These are phyloP conservation scores for Ochetophila trinervis DNA, from an alignment of 306 rosid species.

Conservation along the genomic window DNA sequence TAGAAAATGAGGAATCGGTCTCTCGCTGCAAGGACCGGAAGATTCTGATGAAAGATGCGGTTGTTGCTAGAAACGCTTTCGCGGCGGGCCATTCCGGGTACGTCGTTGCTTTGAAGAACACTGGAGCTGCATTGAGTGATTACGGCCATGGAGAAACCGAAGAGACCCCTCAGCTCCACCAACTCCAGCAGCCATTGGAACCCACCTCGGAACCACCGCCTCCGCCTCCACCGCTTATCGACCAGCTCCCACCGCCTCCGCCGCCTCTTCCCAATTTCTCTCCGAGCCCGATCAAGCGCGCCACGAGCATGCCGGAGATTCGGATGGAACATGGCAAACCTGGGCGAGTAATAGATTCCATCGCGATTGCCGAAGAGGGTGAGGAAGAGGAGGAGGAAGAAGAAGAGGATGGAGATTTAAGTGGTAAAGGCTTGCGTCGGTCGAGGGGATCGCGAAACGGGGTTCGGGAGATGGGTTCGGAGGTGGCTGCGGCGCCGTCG, in stretches of 20 bases:
- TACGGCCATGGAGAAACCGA: conserved; percentile 73
- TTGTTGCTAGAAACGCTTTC: conserved; percentile 72
- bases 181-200: conserved; percentile 22
- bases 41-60: conserved; percentile 66
- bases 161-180: conserved; percentile 25
- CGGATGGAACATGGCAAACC: conserved; percentile 29
- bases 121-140: conserved; percentile 85
- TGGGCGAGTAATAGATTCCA: conserved; percentile 15
- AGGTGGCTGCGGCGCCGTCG: conserved; percentile 20
- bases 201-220: conserved; percentile 33
- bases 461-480: conserved; percentile 7
- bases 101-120: conserved; percentile 57
- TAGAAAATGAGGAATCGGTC: conserved; percentile 85
- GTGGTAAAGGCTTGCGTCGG: conserved; percentile 14
- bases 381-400: conserved; percentile 26
- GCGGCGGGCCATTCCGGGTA: conserved; percentile 84
- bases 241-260: conserved; percentile 57
- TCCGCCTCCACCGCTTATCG: conserved; percentile 48
- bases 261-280: conserved; percentile 70
- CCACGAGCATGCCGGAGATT: conserved; percentile 58
- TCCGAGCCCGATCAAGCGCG: conserved; percentile 54
- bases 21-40: conserved; percentile 70
- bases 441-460: conserved; percentile 23
- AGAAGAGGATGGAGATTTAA: conserved; percentile 14
- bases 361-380: conserved; percentile 50